Conservation (phyloP, 169 alveolate genomes). For the Plasmodium vivax region DNA sequence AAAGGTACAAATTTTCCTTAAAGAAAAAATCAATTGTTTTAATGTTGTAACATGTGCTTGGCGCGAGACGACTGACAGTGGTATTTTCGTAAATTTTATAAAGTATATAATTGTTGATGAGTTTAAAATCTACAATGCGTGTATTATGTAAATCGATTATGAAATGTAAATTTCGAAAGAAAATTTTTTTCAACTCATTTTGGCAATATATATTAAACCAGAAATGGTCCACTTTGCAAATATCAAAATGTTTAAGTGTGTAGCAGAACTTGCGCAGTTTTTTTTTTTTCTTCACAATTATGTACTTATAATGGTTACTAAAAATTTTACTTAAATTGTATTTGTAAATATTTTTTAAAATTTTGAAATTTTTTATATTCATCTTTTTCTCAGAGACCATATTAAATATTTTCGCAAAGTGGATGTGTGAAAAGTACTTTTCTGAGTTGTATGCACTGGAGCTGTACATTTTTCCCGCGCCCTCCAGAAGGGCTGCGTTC, state of each 20-base stretch:
- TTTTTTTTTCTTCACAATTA: slow-evolving; percentile 48
- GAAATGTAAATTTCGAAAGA: slow-evolving; percentile 27
- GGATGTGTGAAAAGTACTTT: slow-evolving; percentile 9
- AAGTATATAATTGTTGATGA: slow-evolving; percentile 26
- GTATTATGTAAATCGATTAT: slow-evolving; percentile 38
- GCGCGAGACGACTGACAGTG: neutral
- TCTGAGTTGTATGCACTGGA: slow-evolving; percentile 4
- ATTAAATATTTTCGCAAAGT: slow-evolving; percentile 6
- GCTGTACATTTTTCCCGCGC: slow-evolving; percentile 3
- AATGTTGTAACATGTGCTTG: slow-evolving; percentile 32
- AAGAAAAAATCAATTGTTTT: slow-evolving; percentile 28
- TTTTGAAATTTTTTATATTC: slow-evolving; percentile 51
- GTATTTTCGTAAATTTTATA: slow-evolving; percentile 45
- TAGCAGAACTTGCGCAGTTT: slow-evolving; percentile 52
- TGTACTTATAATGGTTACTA: slow-evolving; percentile 29
- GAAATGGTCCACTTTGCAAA: slow-evolving; percentile 2
- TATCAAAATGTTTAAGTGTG: slow-evolving; percentile 30
- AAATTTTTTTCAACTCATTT: slow-evolving; percentile 27
- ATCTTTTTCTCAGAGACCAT: slow-evolving; percentile 29
- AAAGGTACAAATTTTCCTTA: slow-evolving; percentile 28
- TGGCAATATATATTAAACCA: slow-evolving; percentile 60
- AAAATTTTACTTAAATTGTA: slow-evolving; percentile 48
- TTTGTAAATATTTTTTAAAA: slow-evolving; percentile 38
- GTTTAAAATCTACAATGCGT: slow-evolving; percentile 39
- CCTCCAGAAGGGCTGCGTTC: neutral